Evolutionary conservation across 1,284 basidiomycete genomes (phyloP).

Genomic region (Prillingera fragicola): DNA sequence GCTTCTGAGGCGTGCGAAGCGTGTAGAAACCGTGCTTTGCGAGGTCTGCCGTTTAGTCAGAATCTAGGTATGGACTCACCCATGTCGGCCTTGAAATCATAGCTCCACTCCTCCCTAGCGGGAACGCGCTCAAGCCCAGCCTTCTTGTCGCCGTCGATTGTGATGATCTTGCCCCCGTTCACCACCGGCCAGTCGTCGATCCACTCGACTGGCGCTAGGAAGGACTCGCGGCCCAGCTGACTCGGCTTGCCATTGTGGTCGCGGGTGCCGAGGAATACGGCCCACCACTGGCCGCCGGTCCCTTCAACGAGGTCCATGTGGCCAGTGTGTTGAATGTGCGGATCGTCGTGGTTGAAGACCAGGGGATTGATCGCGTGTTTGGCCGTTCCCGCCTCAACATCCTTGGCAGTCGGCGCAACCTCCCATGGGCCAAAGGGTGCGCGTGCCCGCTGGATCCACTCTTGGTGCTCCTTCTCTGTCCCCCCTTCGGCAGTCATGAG

Average conservation of each 20-base stretch:
- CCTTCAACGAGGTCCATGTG: conserved; percentile 19
- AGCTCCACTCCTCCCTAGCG: not conserved
- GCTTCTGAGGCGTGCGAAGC: conserved; percentile 14
- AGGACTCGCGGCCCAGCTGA: conserved; percentile 25
- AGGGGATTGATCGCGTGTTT: too few species aligned
- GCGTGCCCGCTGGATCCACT: too few species aligned
- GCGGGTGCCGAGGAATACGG: conserved; percentile 23
- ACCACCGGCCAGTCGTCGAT: conserved; percentile 25
- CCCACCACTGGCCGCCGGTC: conserved; percentile 21
- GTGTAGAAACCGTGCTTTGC: conserved; percentile 15
- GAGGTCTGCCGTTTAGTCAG: conserved; percentile 1
- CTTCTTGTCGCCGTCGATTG: conserved; percentile 2
- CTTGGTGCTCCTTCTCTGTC: conserved; percentile 24
- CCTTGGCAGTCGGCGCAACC: too few species aligned
- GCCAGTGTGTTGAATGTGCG: conserved; percentile 17
- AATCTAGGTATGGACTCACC: not conserved
- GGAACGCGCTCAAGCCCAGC: not conserved
- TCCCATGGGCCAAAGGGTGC: too few species aligned
- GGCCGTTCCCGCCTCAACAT: too few species aligned
- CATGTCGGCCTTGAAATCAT: not conserved
- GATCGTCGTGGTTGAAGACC: conserved; percentile 18
- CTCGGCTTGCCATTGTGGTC: not conserved
- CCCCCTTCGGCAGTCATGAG: conserved; percentile 35
- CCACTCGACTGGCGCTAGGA: conserved; percentile 22
- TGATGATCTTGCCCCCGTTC: conserved; percentile 10